These are phyloP conservation scores for Diaporthe sp. DNA, from an alignment of 2,329 filamentous ascomycete genomes.

Conservation along the genomic window DNA sequence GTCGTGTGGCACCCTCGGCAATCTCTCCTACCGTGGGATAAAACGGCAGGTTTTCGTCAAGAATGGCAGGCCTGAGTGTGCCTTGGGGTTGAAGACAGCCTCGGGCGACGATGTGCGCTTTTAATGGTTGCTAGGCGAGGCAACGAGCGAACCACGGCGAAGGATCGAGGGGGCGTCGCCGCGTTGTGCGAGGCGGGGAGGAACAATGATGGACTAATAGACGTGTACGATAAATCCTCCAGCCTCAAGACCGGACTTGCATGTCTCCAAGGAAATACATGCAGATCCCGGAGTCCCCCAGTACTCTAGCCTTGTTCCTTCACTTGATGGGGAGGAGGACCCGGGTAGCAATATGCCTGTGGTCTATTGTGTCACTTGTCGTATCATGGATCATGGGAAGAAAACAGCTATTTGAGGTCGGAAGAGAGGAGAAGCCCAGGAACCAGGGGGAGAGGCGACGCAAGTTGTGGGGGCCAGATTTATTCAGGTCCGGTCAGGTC, in stretches of 20 bases:
- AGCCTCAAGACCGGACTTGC: background rate
- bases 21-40: background rate
- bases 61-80: background rate
- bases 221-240: background rate
- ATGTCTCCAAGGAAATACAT: background rate
- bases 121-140: conserved; percentile 14
- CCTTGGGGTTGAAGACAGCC: conserved; percentile 5
- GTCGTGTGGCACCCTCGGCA: background rate
- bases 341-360: background rate
- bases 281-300: conserved; percentile 1
- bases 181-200: conserved; percentile 23
- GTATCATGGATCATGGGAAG: background rate
- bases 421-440: conserved; percentile 14
- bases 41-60: background rate
- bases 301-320: conserved; percentile 11
- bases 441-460: background rate
- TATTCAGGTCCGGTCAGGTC: conserved; percentile 22
- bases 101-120: conserved; percentile 18
- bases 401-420: conserved; percentile 5
- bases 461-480: conserved; percentile 28
- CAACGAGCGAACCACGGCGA: conserved; percentile 24
- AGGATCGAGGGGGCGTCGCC: conserved; percentile 2
- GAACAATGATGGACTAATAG: background rate
- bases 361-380: background rate
- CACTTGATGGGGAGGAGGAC: background rate